These are phyloP conservation scores for Venturia asperata DNA, from an alignment of 2,329 filamentous ascomycete genomes.

Conservation along the genomic window DNA sequence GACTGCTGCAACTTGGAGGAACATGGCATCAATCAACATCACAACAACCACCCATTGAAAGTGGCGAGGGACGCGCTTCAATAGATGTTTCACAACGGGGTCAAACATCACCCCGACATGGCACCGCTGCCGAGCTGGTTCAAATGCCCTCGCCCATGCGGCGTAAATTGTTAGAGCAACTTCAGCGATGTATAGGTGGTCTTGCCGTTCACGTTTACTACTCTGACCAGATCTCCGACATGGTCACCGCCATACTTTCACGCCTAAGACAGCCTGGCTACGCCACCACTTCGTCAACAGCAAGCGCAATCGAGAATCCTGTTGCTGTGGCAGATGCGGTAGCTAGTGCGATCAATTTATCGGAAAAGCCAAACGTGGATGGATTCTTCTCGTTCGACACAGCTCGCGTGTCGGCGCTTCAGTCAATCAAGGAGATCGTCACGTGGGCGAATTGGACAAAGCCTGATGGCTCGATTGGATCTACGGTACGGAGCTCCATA, in stretches of 20 bases:
- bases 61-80: slow-evolving; percentile 22
- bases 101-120: slow-evolving; percentile 20
- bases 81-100: slow-evolving; percentile 21
- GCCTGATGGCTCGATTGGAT: slow-evolving; percentile 36
- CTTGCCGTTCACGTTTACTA: slow-evolving; percentile 95
- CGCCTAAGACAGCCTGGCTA: slow-evolving; percentile 61
- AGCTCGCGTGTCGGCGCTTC: slow-evolving; percentile 59
- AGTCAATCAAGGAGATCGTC: slow-evolving; percentile 74
- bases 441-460: slow-evolving; percentile 67
- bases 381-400: slow-evolving; percentile 58
- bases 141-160: slow-evolving; percentile 47
- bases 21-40: slow-evolving; percentile 26
- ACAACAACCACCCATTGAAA: slow-evolving; percentile 25
- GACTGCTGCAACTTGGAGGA: slow-evolving; percentile 60
- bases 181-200: slow-evolving; percentile 81
- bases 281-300: slow-evolving; percentile 39
- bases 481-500: slow-evolving; percentile 65
- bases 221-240: slow-evolving; percentile 89
- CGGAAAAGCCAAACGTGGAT: slow-evolving; percentile 48
- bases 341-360: slow-evolving; percentile 41
- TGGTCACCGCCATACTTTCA: slow-evolving; percentile 73
- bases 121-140: slow-evolving; percentile 35
- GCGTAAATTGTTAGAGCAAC: slow-evolving; percentile 57
- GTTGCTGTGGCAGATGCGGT: slow-evolving; percentile 42
- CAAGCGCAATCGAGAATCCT: slow-evolving; percentile 46